Evolutionary conservation across 176 grass and related monocot genomes (phyloP), one percentile per base, ranked within the genome.

Genomic region (Triticum timopheevii): DNA sequence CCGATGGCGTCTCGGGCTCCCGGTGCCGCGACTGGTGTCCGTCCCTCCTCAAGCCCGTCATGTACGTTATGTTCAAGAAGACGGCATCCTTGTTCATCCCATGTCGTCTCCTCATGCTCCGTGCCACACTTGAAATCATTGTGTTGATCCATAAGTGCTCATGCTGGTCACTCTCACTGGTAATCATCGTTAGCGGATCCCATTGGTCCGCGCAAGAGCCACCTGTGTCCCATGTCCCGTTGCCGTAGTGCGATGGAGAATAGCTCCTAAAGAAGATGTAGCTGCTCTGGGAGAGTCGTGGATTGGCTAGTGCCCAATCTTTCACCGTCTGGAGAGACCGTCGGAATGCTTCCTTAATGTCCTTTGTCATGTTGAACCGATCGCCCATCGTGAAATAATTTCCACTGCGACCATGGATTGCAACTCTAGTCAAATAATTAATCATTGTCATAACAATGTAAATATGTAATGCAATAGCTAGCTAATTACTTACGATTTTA

Each of bases 221-320:
- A 10, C 79, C 79, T 0, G 22, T 72, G 52, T 90, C 7, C 84
- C 84, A 90, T 6, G 73, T 78, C 12, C 84, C 73, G 8, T 90
- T 90, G 84, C 79, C 83, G 1, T 90, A 90, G 73, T 90, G 89
- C 2, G 84, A 87, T 11, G 89, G 84, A 27, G 89, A 27, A 27
- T 87, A 83, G 10, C 89, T 83, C 58, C 65, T 83, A 65, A 90
- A 87, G 80, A 90, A 87, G n/a, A 83, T 33, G 44, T 90, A 73
- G 39, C 65, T 17, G 0, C 50, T 87, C 2, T 27, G 15, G n/a
- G 24, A 65, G 22, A 35, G 25, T 17, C 23, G 17, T 20, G 72
- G 5, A 8, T 5, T 65, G 2, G 44, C 75, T 23, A 79, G 45
- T 35, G 54, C 89, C 89, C 84, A 87, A 7, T 47, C 65, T 13